Evolutionary conservation across 1,139 yeast genomes (phyloP).

Genomic region (Yamadazyma atmosphaerica): DNA sequence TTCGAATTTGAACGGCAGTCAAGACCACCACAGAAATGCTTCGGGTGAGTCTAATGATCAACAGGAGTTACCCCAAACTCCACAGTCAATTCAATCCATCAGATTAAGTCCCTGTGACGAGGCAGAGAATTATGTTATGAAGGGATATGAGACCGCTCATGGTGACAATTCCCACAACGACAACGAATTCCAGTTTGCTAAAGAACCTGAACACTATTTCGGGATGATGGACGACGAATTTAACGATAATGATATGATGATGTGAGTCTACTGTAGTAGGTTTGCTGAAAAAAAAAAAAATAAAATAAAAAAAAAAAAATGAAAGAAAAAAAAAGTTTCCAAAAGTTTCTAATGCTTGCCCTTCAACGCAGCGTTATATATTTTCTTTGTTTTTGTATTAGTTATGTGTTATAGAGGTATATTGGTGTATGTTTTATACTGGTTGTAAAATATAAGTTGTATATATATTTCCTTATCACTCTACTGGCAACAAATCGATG

Average conservation of each 20-base stretch:
- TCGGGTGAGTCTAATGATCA: conserved; percentile 15
- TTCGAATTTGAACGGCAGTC: not conserved
- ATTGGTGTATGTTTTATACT: not conserved
- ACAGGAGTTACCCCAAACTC: conserved; percentile 36
- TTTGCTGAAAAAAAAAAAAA: too few species aligned
- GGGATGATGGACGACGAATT: conserved; percentile 31
- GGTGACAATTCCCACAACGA: conserved; percentile 4
- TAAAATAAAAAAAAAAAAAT: too few species aligned
- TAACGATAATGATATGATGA: conserved; percentile 10
- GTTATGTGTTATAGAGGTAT: not conserved
- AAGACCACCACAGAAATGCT: conserved; percentile 24
- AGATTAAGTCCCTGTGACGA: conserved; percentile 41
- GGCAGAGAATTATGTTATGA: conserved; percentile 41
- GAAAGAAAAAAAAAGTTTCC: not conserved
- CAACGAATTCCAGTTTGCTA: conserved; percentile 20
- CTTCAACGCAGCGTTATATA: too few species aligned
- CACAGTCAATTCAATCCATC: conserved; percentile 27
- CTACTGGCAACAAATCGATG: too few species aligned
- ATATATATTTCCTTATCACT: not conserved
- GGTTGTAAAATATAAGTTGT: conserved; percentile 2
- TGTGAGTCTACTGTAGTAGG: conserved; percentile 3
- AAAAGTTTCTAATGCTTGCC: not conserved
- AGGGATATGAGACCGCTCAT: conserved; percentile 31
- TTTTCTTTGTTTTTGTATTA: not conserved
- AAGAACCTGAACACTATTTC: conserved; percentile 43